Evolutionary conservation across 2,329 filamentous ascomycete genomes (phyloP), one percentile per base, ranked within the genome.

Genomic region (Arthrobotrys pseudoclavata): DNA sequence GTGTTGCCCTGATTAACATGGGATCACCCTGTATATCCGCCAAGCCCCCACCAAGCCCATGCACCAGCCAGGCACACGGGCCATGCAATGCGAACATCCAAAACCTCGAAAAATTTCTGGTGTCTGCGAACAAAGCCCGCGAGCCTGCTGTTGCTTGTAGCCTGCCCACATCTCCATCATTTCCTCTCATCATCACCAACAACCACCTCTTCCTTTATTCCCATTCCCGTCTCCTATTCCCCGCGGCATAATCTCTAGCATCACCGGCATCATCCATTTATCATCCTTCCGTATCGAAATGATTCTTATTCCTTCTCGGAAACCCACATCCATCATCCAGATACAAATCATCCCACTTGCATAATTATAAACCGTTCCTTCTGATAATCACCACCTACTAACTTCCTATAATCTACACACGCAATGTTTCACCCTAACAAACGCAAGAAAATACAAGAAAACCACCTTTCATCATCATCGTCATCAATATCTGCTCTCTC

Each of bases 351-450:
- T 50, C 31, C 42, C 40, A 52, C 66, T 40, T 29, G 50, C 52
- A 52, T 47, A 62, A n/a, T n/a, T n/a, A n/a, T n/a, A n/a, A n/a
- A 20, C 42, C 22, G 12, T 62, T 64, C 48, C 48, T 26, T 71
- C 60, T 61, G 37, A 48, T 34, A 47, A 31, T 22, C 69, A 29
- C 29, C 15, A 62, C 31, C 22, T 20, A 53, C 47, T 37, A 31
- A 47, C 3, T 22, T 45, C 31, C 55, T n/a, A 63, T 48, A 18
- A 40, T 48, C 34, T 45, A 62, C 45, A 50, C 7, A 61, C 10
- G 6, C 10, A 24, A 76, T 77, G 74, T 67, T 45, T 10, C 74
- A 62, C 42, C 67, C 67, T 15, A 62, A 53, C 15, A 77, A 77
- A 67, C 67, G 74, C 12, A 61, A 37, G 29, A 77, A 63, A 29